Evolutionary conservation across 495 filamentous ascomycete genomes (phyloP), one percentile per base, ranked within the genome.

Genomic region (Thozetella sp.): DNA sequence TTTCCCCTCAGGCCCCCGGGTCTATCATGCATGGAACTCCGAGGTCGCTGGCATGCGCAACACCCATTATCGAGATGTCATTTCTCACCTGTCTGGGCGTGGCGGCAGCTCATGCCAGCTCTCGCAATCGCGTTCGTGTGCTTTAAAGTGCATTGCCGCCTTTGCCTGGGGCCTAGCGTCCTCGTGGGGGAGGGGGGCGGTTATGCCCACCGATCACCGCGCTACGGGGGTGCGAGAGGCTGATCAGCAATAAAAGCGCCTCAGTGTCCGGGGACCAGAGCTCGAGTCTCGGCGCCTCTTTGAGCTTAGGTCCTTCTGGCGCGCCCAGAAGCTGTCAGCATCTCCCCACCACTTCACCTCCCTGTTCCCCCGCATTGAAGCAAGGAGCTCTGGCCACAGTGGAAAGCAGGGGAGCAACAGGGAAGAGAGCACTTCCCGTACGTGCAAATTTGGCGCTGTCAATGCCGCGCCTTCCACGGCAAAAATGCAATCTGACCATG

Each of bases 381-480:
- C 23, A 51, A 22, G 55, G 55, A 64, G 67, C 63, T 66, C 65
- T 63, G 61, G 57, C 57, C 59, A 23, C 54, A 27, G 9, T 23
- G 40, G 52, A 12, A 26, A 2, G 23, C 23, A 13, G 48, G 60
- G 40, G 26, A 37, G 26, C 54, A 54, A 56, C 63, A 68, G 56
- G 25, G 56, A 50, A 53, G 50, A 53, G 54, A 22, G 22, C 22
- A 34, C 20, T 20, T 10, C 22, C 27, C 15, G 25, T 59, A 30
- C 45, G 22, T 57, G 25, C 54, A 43, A 45, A 63, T 63, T 59
- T 63, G 34, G 22, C 45, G 26, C 27, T 58, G 46, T 67, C 59
- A 67, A 66, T 72, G 63, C 70, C 70, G 63, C 62, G 63, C 40
- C 61, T 68, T 60, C 57, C 67, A 60, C 51, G 15, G 52, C 51